Base-by-base conservation (phyloP, 495 filamentous ascomycete species). In the Daldinia loculata region DNA sequence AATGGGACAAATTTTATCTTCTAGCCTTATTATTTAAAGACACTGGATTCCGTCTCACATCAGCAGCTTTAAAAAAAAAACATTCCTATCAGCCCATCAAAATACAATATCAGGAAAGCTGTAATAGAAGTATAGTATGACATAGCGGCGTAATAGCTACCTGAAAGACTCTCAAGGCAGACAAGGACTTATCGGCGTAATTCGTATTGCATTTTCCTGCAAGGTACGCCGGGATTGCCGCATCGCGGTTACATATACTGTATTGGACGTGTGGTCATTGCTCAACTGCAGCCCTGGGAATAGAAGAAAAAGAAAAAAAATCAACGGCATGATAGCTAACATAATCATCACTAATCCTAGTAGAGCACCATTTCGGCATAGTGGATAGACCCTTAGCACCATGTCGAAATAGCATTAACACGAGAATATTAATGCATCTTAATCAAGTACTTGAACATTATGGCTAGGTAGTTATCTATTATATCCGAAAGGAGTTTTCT, bases 161-260 rank as follows among this genome's bases (percentile, higher is more conserved):
- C 19, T 24, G 19, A 19, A 39, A 48, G 17, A 8, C 7, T 24
- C 17, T 19, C 3, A 22, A 19, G 43, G 3, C 43, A 22, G 43
- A 11, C 17, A 48, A 48, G 17, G 38, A 56, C 53, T 30, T 29
- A 43, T 17, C 22, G 39, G 22, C 12, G 36, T n/a, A 43, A 34
- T 27, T 70, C 55, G 58, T 30, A 57, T 59, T 45, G 7, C 36
- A 48, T 61, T 62, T 41, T 63, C 69, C 55, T 63, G 63, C 61
- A 60, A 57, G 61, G 67, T 67, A 64, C 56, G 45, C 56, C 52
- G 72, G 76, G 38, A 56, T 72, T 67, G 68, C 73, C 66, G 76
- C 69, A 53, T 59, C 70, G 71, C 70, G 71, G 78, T 80, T 78
- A 72, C 66, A 75, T 74, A 64, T 74, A 27, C 53, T 61, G 62